Conservation (phyloP, 495 filamentous ascomycete genomes). For the Annulohypoxylon stygium region DNA sequence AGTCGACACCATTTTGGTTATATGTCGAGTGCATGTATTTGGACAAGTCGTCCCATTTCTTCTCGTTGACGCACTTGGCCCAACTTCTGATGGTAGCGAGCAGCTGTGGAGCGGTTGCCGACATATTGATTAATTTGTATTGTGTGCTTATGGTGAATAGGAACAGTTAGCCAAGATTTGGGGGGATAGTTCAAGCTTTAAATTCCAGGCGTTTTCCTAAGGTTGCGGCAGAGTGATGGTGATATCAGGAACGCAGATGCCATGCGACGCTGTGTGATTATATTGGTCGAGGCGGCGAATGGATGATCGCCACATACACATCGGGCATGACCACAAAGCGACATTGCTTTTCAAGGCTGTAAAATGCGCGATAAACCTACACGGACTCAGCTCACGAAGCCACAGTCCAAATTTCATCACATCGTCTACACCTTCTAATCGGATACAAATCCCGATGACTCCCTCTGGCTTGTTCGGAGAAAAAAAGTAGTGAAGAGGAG, state of each 20-base stretch:
- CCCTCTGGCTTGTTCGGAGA: constrained; percentile 18
- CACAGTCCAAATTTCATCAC: neutral
- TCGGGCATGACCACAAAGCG: constrained; percentile 30
- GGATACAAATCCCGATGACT: neutral
- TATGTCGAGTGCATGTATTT: constrained; percentile 38
- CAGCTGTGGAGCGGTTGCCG: constrained; percentile 28
- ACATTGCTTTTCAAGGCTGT: constrained; percentile 16
- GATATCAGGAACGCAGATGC: constrained; percentile 5
- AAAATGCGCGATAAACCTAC: constrained; percentile 1
- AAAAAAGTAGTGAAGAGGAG: constrained; percentile 23
- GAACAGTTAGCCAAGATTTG: constrained; percentile 1
- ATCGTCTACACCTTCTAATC: constrained; percentile 12
- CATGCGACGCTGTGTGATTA: constrained; percentile 6
- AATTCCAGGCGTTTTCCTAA: neutral
- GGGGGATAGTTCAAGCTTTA: neutral
- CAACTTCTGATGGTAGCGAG: constrained; percentile 37
- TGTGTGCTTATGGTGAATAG: neutral
- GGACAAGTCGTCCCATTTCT: constrained; percentile 39
- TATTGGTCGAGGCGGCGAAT: constrained; percentile 23
- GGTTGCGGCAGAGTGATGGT: neutral
- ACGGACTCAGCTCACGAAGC: constrained; percentile 2
- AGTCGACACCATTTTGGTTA: constrained; percentile 38
- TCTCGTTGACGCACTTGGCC: constrained; percentile 38
- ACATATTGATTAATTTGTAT: constrained; percentile 24
- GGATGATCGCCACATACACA: constrained; percentile 32